Evolutionary conservation across 345 rosid species (phyloP).

Genomic region (Corymbia maculata): DNA sequence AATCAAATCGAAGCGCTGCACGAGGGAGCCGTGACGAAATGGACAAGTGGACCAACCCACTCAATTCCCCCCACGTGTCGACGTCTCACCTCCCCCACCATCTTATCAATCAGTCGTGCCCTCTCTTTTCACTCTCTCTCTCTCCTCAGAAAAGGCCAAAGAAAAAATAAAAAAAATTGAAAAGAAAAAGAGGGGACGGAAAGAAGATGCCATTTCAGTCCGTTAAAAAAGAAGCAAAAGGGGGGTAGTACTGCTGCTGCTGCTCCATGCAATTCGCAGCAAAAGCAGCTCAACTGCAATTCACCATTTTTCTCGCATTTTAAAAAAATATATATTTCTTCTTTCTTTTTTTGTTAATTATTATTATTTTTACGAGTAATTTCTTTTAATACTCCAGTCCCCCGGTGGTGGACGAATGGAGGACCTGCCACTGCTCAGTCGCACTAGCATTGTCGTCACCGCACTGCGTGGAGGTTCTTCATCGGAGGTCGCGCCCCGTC

Average conservation of each 20-base stretch:
- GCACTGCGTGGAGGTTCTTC: background rate
- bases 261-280: background rate
- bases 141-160: background rate
- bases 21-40: background rate
- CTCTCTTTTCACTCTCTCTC: background rate
- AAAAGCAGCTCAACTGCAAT: background rate
- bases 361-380: background rate
- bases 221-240: background rate
- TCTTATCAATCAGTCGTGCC: background rate
- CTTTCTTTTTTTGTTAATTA: background rate
- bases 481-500: background rate
- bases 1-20: background rate
- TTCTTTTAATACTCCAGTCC: background rate
- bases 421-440: background rate
- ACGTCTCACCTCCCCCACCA: background rate
- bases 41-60: background rate
- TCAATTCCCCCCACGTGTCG: background rate
- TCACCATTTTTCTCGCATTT: background rate
- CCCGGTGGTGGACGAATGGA: background rate
- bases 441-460: background rate
- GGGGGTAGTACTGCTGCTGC: background rate
- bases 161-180: no score
- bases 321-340: background rate
- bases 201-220: background rate
- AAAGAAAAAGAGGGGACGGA: background rate